Evolutionary conservation across 768 basidiomycete species (phyloP), one percentile per base, ranked within the genome.

Genomic region (Xerocomellus intermedius): DNA sequence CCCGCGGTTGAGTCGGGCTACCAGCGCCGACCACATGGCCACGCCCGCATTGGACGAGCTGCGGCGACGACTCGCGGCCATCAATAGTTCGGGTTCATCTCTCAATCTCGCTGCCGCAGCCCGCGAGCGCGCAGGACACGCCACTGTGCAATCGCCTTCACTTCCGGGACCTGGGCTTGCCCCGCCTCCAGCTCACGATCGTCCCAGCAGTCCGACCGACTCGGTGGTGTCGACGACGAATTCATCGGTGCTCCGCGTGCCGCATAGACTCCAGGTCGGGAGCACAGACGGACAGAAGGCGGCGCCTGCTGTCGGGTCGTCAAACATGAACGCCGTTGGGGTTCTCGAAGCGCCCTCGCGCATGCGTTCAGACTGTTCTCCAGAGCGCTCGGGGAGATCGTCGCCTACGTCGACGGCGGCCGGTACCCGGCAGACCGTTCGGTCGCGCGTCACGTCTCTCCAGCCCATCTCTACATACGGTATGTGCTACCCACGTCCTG

Each of bases 261-360:
- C 79, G 14, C 86, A 85, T 57, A 77, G 85, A 37, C 68, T 91
- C 42, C 88, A 89, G 26, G 76, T 89, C 14, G 87, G 87, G 7
- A 82, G 84, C 46, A 79, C 78, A 13, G 92, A 94, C 59, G 81
- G 85, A 1, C 85, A 86, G 60, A 95, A 96, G 66, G 94, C 91
- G 5, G 90, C 91, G 0, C 90, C 97, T 26, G 92, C 94, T 5
- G 75, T 98, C 38, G 94, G 90, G 2, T 89, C 94, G 3, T 91
- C 90, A 8, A 87, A 83, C 65, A 82, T 85, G 8, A 94, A 87
- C 64, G 96, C 90, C 0, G 79, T 84, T 9, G 96, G 96, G 0
- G 72, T 92, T 42, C 69, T 97, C 53, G 90, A 98, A 63, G 79
- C 88, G 0, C 86, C 92, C 42, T 80, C 83, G 2, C 82, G 84